Percentiles rank a stretch among this genome's conserved stretches.
Conservation (phyloP, 2,329 filamentous ascomycete species). For the Emergomyces orientalis region DNA sequence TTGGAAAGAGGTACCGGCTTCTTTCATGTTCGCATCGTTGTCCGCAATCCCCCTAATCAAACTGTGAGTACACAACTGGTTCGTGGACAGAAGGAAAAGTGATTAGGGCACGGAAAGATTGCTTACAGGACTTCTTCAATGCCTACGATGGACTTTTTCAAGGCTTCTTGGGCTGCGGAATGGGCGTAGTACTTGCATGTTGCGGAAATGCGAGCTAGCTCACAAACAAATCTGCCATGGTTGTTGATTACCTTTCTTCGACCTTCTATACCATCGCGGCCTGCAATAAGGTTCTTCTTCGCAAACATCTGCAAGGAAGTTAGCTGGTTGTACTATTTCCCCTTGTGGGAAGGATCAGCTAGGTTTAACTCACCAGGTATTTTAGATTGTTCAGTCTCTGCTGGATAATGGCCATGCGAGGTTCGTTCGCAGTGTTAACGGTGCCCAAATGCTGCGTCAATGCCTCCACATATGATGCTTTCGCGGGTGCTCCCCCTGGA, state of each 20-base stretch:
- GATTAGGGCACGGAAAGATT: background rate
- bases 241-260: conserved; percentile 2
- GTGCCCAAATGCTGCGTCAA: conserved; percentile 10
- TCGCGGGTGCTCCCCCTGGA: background rate
- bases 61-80: background rate
- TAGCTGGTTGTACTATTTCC: background rate
- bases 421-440: conserved; percentile 1
- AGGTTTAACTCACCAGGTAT: conserved; percentile 1
- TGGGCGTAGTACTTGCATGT: conserved; percentile 10
- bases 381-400: conserved; percentile 7
- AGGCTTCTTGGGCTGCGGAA: background rate
- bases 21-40: background rate
- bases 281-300: conserved; percentile 2
- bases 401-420: conserved; percentile 6
- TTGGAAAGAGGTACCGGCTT: conserved; percentile 1
- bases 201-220: conserved; percentile 6
- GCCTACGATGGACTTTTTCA: conserved; percentile 6
- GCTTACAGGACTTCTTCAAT: conserved; percentile 9
- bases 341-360: background rate
- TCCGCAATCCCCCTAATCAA: conserved; percentile 6
- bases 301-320: conserved; percentile 8
- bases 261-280: background rate
- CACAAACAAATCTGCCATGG: conserved; percentile 2
- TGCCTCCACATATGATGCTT: conserved; percentile 3
- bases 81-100: background rate